Percentiles rank a stretch among this genome's conserved stretches.
phyloP scores from a whole-genome alignment of 108 stramenopile species.

The Fragilaria crotonensis region DNA sequence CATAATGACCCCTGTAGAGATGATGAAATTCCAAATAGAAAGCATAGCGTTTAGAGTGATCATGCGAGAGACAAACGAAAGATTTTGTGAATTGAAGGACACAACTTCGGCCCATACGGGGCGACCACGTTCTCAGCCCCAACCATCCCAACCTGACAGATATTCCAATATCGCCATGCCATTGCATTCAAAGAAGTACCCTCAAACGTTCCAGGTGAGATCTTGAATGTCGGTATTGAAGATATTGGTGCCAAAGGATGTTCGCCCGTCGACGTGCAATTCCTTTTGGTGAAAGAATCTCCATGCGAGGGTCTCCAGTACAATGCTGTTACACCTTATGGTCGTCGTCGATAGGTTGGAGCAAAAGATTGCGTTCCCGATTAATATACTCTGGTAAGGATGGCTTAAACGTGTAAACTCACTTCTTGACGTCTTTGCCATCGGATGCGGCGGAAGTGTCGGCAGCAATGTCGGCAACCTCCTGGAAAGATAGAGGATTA shows the following conservation, averaged over 20 bases:
- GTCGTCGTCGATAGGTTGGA: not conserved
- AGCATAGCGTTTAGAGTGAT: not conserved
- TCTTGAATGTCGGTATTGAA: conserved; percentile 1
- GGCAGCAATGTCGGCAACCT: conserved; percentile 56
- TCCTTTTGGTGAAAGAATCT: conserved; percentile 7
- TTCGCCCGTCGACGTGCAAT: conserved; percentile 11
- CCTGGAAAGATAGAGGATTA: conserved; percentile 25
- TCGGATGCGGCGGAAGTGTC: conserved; percentile 46
- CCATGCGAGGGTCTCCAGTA: not conserved
- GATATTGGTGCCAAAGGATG: conserved; percentile 1
- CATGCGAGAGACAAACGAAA: no score
- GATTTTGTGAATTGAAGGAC: no score
- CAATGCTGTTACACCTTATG: not conserved
- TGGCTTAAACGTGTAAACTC: no score
- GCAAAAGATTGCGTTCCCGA: not conserved
- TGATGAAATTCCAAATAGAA: not conserved
- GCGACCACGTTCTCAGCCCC: no score
- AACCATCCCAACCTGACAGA: no score
- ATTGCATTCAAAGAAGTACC: no score
- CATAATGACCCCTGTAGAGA: conserved; percentile 90
- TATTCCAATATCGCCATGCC: no score
- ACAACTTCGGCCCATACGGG: no score
- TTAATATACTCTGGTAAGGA: not conserved
- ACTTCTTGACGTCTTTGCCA: conserved; percentile 83
- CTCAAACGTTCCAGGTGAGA: conserved; percentile 3